Evolutionary conservation across 2,329 filamentous ascomycete genomes (phyloP).

Genomic region (Cercospora berteroae): DNA sequence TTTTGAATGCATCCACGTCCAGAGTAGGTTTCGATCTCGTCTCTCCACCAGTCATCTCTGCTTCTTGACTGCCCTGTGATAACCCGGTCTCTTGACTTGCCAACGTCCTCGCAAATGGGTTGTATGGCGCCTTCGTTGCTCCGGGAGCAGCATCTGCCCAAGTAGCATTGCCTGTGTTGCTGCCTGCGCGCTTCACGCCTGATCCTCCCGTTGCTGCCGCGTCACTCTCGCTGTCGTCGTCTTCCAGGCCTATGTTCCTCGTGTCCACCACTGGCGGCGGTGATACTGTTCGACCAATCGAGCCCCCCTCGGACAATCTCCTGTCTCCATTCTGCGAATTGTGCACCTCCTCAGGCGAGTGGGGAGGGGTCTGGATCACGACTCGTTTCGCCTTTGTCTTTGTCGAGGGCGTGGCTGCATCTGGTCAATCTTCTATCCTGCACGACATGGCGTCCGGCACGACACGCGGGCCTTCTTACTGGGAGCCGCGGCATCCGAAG

Average conservation of each 20-base stretch:
- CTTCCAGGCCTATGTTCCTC: constrained; percentile 9
- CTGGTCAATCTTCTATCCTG: constrained; percentile 23
- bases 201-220: constrained; percentile 25
- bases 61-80: constrained; percentile 7
- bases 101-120: constrained; percentile 38
- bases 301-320: constrained; percentile 19
- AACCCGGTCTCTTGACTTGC: constrained; percentile 31
- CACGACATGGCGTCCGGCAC: not conserved
- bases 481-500: constrained; percentile 14
- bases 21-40: constrained; percentile 44
- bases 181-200: constrained; percentile 24
- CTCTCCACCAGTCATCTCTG: constrained; percentile 14
- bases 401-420: constrained; percentile 21
- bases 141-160: constrained; percentile 11
- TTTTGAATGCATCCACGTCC: constrained; percentile 74
- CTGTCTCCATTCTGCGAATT: constrained; percentile 18
- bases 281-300: not conserved
- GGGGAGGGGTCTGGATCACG: constrained; percentile 31
- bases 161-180: constrained; percentile 27
- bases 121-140: constrained; percentile 31
- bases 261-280: constrained; percentile 11
- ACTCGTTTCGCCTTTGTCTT: constrained; percentile 34
- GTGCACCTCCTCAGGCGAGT: constrained; percentile 27
- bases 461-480: constrained; percentile 24
- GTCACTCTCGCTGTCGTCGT: constrained; percentile 24